phyloP scores from a whole-genome alignment of 768 basidiomycete species.

The Trichaptum fuscoviolaceum region DNA sequence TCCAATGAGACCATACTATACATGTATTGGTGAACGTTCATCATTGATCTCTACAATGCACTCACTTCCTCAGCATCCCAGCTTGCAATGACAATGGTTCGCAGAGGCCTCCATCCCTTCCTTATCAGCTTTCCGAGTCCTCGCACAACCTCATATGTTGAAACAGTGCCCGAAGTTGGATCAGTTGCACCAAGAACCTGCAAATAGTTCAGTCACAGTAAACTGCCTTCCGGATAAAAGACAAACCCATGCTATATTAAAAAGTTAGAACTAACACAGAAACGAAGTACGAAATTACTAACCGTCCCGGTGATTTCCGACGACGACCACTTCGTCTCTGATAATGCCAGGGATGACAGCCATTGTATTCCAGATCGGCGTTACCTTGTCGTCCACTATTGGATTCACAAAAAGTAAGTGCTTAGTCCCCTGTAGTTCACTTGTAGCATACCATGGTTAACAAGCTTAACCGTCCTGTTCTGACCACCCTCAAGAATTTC shows the following conservation, averaged over 20 bases:
- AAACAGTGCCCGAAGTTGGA: conserved; percentile 52
- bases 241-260: conserved; percentile 8
- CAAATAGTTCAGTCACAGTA: neutral
- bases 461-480: conserved; percentile 44
- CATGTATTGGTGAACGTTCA: neutral
- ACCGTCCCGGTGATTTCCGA: conserved; percentile 92
- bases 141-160: conserved; percentile 49
- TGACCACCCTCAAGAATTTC: conserved; percentile 40
- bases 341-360: conserved; percentile 79
- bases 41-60: neutral
- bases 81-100: conserved; percentile 70
- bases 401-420: neutral
- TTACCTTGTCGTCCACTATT: conserved; percentile 70
- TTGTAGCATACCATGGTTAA: conserved; percentile 46
- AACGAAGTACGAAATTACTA: conserved; percentile 16
- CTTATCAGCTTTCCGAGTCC: conserved; percentile 46
- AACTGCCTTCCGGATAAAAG: neutral
- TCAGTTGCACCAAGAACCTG: conserved; percentile 51
- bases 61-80: conserved; percentile 76
- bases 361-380: conserved; percentile 89
- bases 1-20: conserved; percentile 65
- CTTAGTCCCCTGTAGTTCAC: neutral
- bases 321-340: conserved; percentile 76
- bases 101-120: conserved; percentile 62
- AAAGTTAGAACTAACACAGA: conserved; percentile 4